A percentile compares a stretch with the other conserved stretches of the same genome.
Conservation (phyloP, 2,329 filamentous ascomycete species). For the Fusarium duplospermum region DNA sequence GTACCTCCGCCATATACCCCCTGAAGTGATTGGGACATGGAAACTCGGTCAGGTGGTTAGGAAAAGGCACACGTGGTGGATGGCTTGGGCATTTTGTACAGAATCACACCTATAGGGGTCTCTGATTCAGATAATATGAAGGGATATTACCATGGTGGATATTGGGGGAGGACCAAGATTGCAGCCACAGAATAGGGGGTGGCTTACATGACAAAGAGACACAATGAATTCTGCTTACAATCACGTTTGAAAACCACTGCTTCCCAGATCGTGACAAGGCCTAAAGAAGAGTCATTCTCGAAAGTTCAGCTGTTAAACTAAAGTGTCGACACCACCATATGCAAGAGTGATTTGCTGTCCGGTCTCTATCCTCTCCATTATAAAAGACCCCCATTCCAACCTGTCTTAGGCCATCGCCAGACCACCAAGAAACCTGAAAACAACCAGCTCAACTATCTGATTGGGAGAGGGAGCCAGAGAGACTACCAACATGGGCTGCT, state of each 20-base stretch:
- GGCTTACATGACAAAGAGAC: neutral
- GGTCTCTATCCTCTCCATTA: neutral
- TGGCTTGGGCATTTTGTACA: neutral
- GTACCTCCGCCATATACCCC: neutral
- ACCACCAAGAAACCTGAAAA: neutral
- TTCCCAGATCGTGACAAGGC: neutral
- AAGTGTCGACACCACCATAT: neutral
- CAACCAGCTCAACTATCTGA: neutral
- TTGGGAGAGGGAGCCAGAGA: neutral
- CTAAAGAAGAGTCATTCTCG: neutral
- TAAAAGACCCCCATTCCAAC: neutral
- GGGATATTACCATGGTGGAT: neutral
- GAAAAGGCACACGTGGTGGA: neutral
- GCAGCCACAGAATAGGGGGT: neutral
- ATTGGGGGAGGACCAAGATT: neutral
- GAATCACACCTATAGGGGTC: neutral
- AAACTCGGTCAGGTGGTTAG: neutral
- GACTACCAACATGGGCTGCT: conserved; percentile 17
- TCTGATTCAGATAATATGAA: neutral
- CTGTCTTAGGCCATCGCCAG: neutral
- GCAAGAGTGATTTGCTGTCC: neutral
- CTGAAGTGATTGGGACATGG: neutral
- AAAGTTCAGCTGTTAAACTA: neutral
- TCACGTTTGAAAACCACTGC: neutral
- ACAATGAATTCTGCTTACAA: neutral